Evolutionary conservation across 192 early-diverging fungal species (phyloP).

Genomic region (Coemansia sp.): DNA sequence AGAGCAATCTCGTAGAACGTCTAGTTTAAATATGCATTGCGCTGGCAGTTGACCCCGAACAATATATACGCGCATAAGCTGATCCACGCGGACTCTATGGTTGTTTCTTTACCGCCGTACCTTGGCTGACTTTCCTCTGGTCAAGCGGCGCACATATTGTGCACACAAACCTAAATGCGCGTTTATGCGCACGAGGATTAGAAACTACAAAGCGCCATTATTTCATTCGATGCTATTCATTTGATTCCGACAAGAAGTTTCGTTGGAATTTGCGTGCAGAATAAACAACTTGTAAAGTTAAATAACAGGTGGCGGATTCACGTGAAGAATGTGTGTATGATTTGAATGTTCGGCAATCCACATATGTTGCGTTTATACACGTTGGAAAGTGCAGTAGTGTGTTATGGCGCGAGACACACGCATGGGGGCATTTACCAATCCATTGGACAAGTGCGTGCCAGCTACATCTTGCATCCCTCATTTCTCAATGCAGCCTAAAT

Average conservation of each 20-base stretch:
- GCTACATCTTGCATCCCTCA: not conserved
- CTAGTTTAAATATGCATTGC: slow-evolving; percentile 5
- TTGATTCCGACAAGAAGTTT: too few species aligned
- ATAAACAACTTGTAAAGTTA: too few species aligned
- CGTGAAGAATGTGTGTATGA: too few species aligned
- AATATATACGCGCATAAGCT: not conserved
- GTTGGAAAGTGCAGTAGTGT: too few species aligned
- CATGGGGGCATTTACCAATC: slow-evolving; percentile 5
- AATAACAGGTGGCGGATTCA: too few species aligned
- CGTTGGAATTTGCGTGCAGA: too few species aligned
- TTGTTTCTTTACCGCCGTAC: not conserved
- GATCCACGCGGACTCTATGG: not conserved
- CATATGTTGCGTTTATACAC: too few species aligned
- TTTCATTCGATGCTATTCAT: too few species aligned
- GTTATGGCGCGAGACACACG: too few species aligned
- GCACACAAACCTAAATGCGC: slow-evolving; percentile 2
- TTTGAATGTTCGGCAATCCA: too few species aligned
- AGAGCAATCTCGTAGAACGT: not conserved
- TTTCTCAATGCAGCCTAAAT: not conserved
- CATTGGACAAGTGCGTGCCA: slow-evolving; percentile 8
- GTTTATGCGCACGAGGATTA: slow-evolving; percentile 7
- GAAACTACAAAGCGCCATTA: not conserved
- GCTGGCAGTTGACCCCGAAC: not conserved
- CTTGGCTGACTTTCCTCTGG: not conserved
- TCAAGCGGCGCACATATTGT: not conserved